phyloP scores from a whole-genome alignment of 2,329 filamentous ascomycete genomes.

The Calonectria pteridis region DNA sequence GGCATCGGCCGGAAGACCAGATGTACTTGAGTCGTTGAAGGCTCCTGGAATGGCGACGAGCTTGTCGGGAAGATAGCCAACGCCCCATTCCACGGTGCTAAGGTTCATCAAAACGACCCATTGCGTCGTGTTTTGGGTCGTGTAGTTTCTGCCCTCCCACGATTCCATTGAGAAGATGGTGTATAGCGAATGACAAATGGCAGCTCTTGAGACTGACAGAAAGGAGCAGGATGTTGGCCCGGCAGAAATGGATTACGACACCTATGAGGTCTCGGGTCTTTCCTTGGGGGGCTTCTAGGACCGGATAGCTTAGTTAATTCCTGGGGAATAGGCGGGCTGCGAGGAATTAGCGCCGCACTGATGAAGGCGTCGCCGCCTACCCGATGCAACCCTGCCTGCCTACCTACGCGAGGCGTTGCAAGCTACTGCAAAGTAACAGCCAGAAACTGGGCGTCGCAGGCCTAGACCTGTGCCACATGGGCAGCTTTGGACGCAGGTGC shows the following conservation, averaged over 20 bases:
- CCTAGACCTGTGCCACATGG: background rate
- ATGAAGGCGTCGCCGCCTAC: background rate
- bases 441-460: background rate
- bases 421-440: background rate
- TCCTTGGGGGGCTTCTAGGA: background rate
- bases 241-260: background rate
- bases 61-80: constrained; percentile 24
- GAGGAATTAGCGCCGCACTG: background rate
- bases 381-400: background rate
- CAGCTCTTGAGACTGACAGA: background rate
- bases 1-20: constrained; percentile 8
- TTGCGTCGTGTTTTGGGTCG: constrained; percentile 16
- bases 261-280: background rate
- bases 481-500: background rate
- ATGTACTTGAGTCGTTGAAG: constrained; percentile 12
- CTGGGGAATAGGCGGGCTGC: background rate
- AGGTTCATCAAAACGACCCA: constrained; percentile 30
- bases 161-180: constrained; percentile 17
- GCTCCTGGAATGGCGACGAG: constrained; percentile 19
- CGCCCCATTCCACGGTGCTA: constrained; percentile 27
- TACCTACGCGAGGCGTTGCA: background rate
- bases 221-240: background rate
- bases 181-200: background rate
- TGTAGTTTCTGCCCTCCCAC: constrained; percentile 24
- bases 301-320: background rate